Evolutionary conservation across 345 rosid genomes (phyloP).

Genomic region (Aurinia saxatilis): DNA sequence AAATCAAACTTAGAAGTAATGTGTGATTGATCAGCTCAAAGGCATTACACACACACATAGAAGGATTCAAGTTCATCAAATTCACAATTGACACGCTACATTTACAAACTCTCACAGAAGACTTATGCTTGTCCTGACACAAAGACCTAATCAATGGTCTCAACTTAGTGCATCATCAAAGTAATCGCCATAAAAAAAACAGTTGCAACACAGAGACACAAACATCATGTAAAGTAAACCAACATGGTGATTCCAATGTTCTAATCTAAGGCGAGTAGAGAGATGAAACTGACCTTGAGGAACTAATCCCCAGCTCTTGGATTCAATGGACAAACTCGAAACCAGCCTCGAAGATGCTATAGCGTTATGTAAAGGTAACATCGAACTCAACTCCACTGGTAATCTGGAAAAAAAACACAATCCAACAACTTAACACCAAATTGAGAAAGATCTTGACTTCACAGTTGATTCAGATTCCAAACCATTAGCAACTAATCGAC

Average conservation of each 20-base stretch:
- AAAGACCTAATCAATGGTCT: background rate
- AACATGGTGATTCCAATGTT: background rate
- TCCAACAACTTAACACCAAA: background rate
- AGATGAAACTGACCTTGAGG: slow-evolving; percentile 48
- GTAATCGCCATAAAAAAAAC: background rate
- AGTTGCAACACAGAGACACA: background rate
- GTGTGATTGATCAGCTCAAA: background rate
- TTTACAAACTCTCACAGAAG: background rate
- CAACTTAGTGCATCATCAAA: background rate
- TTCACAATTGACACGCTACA: background rate
- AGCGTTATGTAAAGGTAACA: slow-evolving; percentile 64
- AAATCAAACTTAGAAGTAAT: background rate
- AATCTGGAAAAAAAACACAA: slow-evolving; percentile 28
- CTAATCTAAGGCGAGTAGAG: background rate
- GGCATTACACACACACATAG: background rate
- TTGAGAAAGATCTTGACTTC: background rate
- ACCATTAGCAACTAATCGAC: background rate
- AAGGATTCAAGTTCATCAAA: background rate
- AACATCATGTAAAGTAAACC: background rate
- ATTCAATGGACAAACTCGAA: slow-evolving; percentile 54
- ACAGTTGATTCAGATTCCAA: background rate
- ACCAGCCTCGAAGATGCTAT: slow-evolving; percentile 56
- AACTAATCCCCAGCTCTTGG: slow-evolving; percentile 57
- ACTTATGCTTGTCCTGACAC: background rate
- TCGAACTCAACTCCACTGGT: slow-evolving; percentile 57